Conservation (phyloP, 495 filamentous ascomycete genomes). For the Aspergillus indologenus region DNA sequence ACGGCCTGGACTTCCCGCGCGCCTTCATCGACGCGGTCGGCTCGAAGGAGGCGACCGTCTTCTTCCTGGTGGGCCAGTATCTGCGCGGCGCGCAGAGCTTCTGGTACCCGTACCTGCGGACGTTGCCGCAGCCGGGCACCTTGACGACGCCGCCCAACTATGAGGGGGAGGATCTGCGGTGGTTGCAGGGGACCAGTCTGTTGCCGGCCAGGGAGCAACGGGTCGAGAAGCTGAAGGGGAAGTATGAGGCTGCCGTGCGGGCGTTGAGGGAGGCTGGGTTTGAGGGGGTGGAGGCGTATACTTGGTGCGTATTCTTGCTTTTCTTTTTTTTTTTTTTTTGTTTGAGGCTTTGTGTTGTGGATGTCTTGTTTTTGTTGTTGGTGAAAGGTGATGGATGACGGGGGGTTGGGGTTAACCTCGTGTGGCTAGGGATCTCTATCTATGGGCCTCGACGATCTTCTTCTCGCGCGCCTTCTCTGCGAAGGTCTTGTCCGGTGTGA, state of each 20-base stretch:
- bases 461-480: constrained; percentile 54
- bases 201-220: constrained; percentile 42
- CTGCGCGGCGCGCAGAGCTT: constrained; percentile 46
- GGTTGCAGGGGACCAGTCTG: constrained; percentile 61
- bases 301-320: constrained; percentile 38
- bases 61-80: constrained; percentile 60
- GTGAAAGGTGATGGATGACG: neutral
- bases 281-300: constrained; percentile 33
- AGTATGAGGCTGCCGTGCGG: constrained; percentile 43
- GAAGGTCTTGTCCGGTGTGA: constrained; percentile 41
- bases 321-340: constrained; percentile 4
- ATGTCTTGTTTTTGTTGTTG: no score
- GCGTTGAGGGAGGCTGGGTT: constrained; percentile 37
- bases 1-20: constrained; percentile 34
- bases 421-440: constrained; percentile 53
- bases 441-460: constrained; percentile 64
- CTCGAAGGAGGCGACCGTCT: constrained; percentile 37
- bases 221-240: constrained; percentile 43
- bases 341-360: neutral
- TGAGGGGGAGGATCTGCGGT: constrained; percentile 52
- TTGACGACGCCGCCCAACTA: constrained; percentile 60
- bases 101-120: constrained; percentile 61
- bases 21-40: constrained; percentile 37
- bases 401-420: neutral
- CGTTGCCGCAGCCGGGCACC: constrained; percentile 51